These are phyloP conservation scores for Lolium perenne DNA, from an alignment of 176 grass and related monocot genomes.

Conservation along the genomic window DNA sequence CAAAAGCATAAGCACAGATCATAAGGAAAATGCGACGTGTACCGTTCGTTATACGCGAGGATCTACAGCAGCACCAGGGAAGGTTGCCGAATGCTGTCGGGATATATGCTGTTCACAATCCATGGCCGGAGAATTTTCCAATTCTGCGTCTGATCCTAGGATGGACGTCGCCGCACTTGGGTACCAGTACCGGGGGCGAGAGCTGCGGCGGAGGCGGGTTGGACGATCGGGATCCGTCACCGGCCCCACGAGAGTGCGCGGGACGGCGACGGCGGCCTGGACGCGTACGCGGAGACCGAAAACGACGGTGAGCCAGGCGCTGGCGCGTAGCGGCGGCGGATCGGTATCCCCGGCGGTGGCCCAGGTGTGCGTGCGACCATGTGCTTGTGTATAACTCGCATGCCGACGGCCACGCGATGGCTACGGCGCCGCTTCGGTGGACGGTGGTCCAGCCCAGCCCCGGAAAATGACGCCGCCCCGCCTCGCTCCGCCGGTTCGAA, in stretches of 20 bases:
- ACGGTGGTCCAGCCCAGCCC: conserved; percentile 39
- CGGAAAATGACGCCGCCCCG: conserved; percentile 14
- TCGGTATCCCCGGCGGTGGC: neutral
- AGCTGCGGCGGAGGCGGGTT: conserved; percentile 25
- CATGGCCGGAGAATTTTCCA: neutral
- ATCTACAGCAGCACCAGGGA: neutral
- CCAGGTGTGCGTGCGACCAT: conserved; percentile 3
- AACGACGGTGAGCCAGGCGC: conserved; percentile 8
- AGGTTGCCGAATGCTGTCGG: neutral
- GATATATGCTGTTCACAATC: neutral
- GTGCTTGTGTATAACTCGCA: conserved; percentile 40
- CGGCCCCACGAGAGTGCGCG: conserved; percentile 7
- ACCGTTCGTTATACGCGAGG: too few relatives aligned
- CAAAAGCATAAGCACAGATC: neutral
- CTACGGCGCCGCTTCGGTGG: neutral
- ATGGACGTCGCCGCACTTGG: conserved; percentile 18
- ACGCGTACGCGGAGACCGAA: neutral
- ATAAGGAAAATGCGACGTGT: neutral
- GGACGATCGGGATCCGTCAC: conserved; percentile 30
- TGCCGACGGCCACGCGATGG: conserved; percentile 23
- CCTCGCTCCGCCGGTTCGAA: neutral
- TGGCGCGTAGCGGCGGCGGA: conserved; percentile 5
- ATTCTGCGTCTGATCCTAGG: conserved; percentile 2
- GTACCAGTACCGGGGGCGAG: neutral
- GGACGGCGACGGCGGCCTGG: conserved; percentile 44